Base-by-base conservation (phyloP, 78 protist species). In the Cavenderia fasciculata region DNA sequence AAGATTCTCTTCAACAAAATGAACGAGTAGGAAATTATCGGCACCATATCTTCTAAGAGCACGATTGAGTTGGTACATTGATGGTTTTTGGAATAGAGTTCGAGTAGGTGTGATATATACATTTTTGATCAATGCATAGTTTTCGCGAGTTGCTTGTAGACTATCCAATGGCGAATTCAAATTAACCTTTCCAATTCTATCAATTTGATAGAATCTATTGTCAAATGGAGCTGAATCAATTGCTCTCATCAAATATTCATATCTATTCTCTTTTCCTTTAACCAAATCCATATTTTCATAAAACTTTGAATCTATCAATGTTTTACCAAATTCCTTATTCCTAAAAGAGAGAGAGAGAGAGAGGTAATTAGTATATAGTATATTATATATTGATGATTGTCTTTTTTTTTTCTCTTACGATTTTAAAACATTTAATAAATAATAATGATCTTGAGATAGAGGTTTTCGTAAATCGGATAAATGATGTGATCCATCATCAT, bases 81-180 rank as follows among this genome's bases (percentile, higher is more conserved):
- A 14, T 16, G 90, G 90, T 31, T 36, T 29, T 27, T 27, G 11
- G 36, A 36, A 65, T 8, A 82, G 4, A 0, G n/a, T 68, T 29
- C 90, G 25, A 57, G 46, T 61, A 6, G 76, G 90, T 6, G 90
- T 82, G 10, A 82, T 34, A 3, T 41, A 38, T 5, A 69, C 78
- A 0, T 56, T 72, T 10, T 71, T 70, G 1, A 68, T 29, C 72
- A 16, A 44, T 5, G 34, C 2, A 44, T 29, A 33, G 10, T 82
- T 33, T 44, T 27, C 46, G 51, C 11, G 16, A 14, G n/a, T n/a
- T 23, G 49, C 34, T 41, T 66, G 10, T 40, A 10, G 31, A 27
- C 5, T n/a, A 5, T 16, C 14, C 34, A 31, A 33, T 38, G 14
- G n/a, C 38, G 51, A 8, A 8, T 63, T 31, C n/a, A 3, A 3